phyloP scores from a whole-genome alignment of 2,329 filamentous ascomycete species.

The Trichoderma sp. region DNA sequence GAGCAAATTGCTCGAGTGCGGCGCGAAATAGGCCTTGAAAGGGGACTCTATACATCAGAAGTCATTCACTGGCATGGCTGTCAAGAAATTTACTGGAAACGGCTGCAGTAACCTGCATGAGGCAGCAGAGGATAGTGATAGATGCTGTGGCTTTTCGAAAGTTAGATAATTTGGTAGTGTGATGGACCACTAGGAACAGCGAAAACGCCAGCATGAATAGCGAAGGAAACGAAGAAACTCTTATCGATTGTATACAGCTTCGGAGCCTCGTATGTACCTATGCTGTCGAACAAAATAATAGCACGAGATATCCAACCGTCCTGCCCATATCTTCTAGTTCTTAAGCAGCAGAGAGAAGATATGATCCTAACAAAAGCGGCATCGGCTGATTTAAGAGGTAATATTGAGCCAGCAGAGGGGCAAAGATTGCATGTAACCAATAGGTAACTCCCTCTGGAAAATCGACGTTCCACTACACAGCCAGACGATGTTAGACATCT shows the following conservation, averaged over 20 bases:
- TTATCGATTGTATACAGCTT: neutral
- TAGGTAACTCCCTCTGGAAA: conserved; percentile 32
- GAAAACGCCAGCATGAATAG: neutral
- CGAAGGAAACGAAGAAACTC: neutral
- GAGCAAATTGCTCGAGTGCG: conserved; percentile 63
- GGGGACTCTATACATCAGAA: conserved; percentile 83
- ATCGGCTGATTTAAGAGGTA: conserved; percentile 75
- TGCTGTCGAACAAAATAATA: neutral
- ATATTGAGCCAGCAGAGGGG: conserved; percentile 79
- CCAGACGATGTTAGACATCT: conserved; percentile 81
- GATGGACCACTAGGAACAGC: neutral
- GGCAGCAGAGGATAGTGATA: conserved; percentile 84
- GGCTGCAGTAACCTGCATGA: conserved; percentile 76
- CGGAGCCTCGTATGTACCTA: conserved; percentile 19
- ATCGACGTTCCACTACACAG: neutral
- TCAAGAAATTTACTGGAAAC: conserved; percentile 51
- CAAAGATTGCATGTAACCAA: conserved; percentile 62
- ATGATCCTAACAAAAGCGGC: conserved; percentile 73
- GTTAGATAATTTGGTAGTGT: conserved; percentile 64
- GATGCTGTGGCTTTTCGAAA: conserved; percentile 79
- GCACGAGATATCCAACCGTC: conserved; percentile 47
- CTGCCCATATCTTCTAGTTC: conserved; percentile 78
- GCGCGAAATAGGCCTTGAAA: conserved; percentile 75
- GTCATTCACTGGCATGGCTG: conserved; percentile 79
- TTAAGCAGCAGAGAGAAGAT: conserved; percentile 59